A percentile compares a stretch with the other conserved stretches of the same genome.
Evolutionary conservation across 352 stramenopile species (phyloP).

Genomic region (Phytopythium kandeliae): DNA sequence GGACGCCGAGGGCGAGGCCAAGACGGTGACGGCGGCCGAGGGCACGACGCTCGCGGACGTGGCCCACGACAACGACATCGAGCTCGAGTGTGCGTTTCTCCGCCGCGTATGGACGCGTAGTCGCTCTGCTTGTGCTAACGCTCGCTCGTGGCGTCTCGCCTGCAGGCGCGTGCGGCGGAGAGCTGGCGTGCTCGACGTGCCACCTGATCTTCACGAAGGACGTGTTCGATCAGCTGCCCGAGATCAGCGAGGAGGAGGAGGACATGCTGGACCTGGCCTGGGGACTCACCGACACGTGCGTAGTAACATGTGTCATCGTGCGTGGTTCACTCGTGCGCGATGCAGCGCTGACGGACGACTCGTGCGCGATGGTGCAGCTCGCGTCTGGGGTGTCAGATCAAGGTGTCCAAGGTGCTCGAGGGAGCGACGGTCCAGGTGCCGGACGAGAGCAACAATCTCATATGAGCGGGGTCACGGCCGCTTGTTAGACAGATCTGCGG

Average conservation of each 20-base stretch:
- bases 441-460: slow-evolving; percentile 86
- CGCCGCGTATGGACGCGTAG: too few relatives aligned
- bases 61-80: slow-evolving; percentile 91
- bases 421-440: slow-evolving; percentile 84
- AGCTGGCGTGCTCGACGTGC: slow-evolving; percentile 93
- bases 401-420: slow-evolving; percentile 83
- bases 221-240: slow-evolving; percentile 82
- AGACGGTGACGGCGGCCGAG: background rate
- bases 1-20: background rate
- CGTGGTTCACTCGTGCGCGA: too few relatives aligned
- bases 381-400: slow-evolving; percentile 89
- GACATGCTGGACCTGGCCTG: slow-evolving; percentile 95
- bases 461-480: slow-evolving; percentile 31
- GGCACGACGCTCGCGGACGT: slow-evolving; percentile 69
- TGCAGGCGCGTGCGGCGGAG: slow-evolving; percentile 85
- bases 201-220: slow-evolving; percentile 91
- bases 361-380: slow-evolving; percentile 22
- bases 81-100: slow-evolving; percentile 83
- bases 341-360: background rate
- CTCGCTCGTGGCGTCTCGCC: too few relatives aligned
- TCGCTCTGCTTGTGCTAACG: too few relatives aligned
- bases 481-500: slow-evolving; percentile 3
- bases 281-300: slow-evolving; percentile 91
- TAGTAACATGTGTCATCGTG: too few relatives aligned
- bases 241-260: slow-evolving; percentile 91